A percentile compares a stretch with the other conserved stretches of the same genome.
Conservation (phyloP, 2,329 filamentous ascomycete species). For the Coniochaeta hoffmannii region DNA sequence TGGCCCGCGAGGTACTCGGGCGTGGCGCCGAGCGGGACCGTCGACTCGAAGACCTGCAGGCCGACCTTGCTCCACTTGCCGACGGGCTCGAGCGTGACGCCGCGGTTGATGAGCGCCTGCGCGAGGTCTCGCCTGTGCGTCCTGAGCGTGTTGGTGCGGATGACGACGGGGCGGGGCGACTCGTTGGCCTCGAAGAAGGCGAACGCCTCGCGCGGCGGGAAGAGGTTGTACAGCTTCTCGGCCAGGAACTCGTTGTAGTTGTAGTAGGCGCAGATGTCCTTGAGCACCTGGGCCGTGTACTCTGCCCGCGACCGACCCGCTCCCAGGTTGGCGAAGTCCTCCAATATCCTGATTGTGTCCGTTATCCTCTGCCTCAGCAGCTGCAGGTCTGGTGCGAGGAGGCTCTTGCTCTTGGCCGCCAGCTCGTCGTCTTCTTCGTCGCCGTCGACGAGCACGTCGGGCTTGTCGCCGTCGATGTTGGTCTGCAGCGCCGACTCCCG, state of each 20-base stretch:
- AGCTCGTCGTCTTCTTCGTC: conserved; percentile 51
- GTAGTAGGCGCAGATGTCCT: conserved; percentile 94
- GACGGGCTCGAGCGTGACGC: conserved; percentile 91
- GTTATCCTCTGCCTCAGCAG: conserved; percentile 83
- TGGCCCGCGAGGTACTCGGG: conserved; percentile 96
- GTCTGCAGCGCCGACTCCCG: conserved; percentile 83
- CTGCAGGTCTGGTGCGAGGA: conserved; percentile 83
- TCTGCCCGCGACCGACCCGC: conserved; percentile 80
- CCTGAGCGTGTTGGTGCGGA: conserved; percentile 91
- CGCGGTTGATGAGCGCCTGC: conserved; percentile 89
- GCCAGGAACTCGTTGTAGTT: conserved; percentile 93
- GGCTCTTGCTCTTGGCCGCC: conserved; percentile 49
- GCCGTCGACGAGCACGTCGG: conserved; percentile 55
- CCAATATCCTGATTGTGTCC: conserved; percentile 85
- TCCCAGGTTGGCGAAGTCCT: conserved; percentile 75
- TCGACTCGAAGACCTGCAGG: conserved; percentile 87
- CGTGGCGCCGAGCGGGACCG: conserved; percentile 76
- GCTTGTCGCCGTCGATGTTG: conserved; percentile 76
- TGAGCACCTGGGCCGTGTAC: conserved; percentile 78
- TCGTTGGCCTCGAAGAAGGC: conserved; percentile 99
- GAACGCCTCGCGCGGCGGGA: conserved; percentile 88
- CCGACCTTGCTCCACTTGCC: conserved; percentile 99
- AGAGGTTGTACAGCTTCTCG: conserved; percentile 73
- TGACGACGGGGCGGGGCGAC: conserved; percentile 73
- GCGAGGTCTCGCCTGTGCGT: conserved; percentile 72